Evolutionary conservation across 1,284 basidiomycete species (phyloP).

Genomic region (Mycena citricolor): DNA sequence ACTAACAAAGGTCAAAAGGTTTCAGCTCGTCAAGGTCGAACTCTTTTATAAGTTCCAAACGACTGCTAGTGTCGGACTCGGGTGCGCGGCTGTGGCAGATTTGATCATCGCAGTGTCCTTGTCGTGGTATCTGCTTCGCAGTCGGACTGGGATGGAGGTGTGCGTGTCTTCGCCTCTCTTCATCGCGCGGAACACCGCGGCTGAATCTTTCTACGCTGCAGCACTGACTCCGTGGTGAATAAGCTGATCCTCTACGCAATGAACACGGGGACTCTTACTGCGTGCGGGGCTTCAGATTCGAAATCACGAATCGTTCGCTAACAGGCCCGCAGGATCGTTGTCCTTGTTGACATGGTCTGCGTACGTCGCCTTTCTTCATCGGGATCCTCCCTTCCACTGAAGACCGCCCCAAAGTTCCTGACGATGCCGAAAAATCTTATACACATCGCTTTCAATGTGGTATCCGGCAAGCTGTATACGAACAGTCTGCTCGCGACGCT

Average conservation of each 20-base stretch:
- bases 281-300: background rate
- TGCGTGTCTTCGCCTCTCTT: background rate
- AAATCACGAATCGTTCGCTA: background rate
- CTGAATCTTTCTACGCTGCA: background rate
- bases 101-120: conserved; percentile 13
- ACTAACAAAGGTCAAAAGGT: too few species aligned
- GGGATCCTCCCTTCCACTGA: background rate
- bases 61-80: conserved; percentile 15
- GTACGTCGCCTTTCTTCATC: conserved; percentile 3
- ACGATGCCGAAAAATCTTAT: conserved; percentile 17
- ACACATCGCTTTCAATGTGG: conserved; percentile 16
- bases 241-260: conserved; percentile 17
- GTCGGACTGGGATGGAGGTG: conserved; percentile 13
- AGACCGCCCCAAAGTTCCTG: too few species aligned
- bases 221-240: conserved; percentile 15
- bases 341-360: conserved; percentile 18
- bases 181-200: too few species aligned
- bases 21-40: conserved; percentile 10
- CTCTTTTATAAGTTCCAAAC: conserved; percentile 18
- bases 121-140: conserved; percentile 6
- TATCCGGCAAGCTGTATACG: conserved; percentile 17
- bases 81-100: conserved; percentile 15
- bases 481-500: conserved; percentile 13
- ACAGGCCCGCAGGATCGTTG: conserved; percentile 5
- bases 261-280: conserved; percentile 16